Evolutionary conservation across 495 filamentous ascomycete genomes (phyloP), one percentile per base, ranked within the genome.

Genomic region (Lasiosphaeria miniovina): DNA sequence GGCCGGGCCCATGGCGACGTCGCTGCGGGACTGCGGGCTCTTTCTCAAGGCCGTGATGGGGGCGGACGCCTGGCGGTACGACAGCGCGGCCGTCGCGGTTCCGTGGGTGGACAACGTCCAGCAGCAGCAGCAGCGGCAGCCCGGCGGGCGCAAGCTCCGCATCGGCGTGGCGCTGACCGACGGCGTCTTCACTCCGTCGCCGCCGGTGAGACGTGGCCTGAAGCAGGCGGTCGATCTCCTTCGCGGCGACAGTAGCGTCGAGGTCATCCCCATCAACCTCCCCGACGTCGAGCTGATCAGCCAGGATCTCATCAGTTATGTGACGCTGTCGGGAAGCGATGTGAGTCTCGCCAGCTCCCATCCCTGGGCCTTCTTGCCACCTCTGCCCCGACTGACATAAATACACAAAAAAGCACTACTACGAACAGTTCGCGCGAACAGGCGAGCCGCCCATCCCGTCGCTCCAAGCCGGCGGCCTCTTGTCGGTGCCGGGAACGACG

Each of bases 111-210:
- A 12, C 46, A 71, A 52, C 12, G 43, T n/a, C 0, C 12, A 46
- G 5, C 43, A 14, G 12, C 43, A 6, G 38, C 38, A 6, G 38
- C 38, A 10, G 11, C n/a, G n/a, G n/a, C n/a, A 24, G 24, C 24
- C 24, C 24, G 24, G 24, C 24, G 24, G 24, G 24, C 8, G 12
- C 6, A 76, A 79, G 57, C 72, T 91, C 46, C 88, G 83, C 51
- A 69, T 93, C 33, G 90, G 74, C 3, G 82, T 93, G 24, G 74
- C 91, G 53, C 86, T 84, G 82, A 74, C 87, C 70, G 90, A 93
- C 65, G 85, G 82, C 34, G 71, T 86, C n/a, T 85, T 90, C 32
- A 80, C 76, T 48, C 88, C 88, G 2, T 88, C 91, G 65, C 89
- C 89, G 4, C 89, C 89, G 1, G 75, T 92, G 0, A 75, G 73